A percentile compares a stretch with the other conserved stretches of the same genome.
Evolutionary conservation across 2,329 filamentous ascomycete genomes (phyloP).

Genomic region (Chrysosporium queenslandicum): DNA sequence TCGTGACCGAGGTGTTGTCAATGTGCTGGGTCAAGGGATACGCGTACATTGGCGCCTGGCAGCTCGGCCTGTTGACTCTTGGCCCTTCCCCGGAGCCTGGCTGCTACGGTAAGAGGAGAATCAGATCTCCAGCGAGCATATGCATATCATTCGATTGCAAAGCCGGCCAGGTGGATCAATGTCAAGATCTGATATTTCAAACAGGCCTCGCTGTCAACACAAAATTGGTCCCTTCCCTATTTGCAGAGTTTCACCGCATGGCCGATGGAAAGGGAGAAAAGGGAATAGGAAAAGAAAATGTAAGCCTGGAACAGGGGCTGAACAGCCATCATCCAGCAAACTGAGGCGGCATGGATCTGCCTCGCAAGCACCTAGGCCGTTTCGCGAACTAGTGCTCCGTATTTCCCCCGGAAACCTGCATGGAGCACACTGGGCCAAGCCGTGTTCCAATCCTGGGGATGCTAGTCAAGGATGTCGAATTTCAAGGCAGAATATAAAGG

Average conservation of each 20-base stretch:
- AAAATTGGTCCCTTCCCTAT: neutral
- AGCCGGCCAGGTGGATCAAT: neutral
- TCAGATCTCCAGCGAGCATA: neutral
- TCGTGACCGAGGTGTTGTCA: neutral
- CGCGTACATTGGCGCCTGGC: neutral
- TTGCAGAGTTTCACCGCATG: neutral
- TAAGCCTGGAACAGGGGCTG: neutral
- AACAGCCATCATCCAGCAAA: neutral
- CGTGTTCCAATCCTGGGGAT: slow-evolving; percentile 3
- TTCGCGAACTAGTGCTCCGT: neutral
- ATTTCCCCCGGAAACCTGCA: neutral
- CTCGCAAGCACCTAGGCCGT: neutral
- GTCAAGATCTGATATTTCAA: neutral
- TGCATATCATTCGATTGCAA: neutral
- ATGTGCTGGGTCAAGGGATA: neutral
- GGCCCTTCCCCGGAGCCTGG: neutral
- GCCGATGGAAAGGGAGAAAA: neutral
- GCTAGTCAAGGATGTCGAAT: slow-evolving; percentile 2
- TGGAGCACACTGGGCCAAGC: neutral
- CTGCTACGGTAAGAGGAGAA: no score
- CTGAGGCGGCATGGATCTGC: neutral
- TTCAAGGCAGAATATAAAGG: neutral
- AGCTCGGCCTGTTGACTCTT: neutral
- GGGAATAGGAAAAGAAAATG: neutral
- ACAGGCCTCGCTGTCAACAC: neutral